Evolutionary conservation across 768 basidiomycete genomes (phyloP), one percentile per base, ranked within the genome.

Genomic region (Naganishia friedmannii): DNA sequence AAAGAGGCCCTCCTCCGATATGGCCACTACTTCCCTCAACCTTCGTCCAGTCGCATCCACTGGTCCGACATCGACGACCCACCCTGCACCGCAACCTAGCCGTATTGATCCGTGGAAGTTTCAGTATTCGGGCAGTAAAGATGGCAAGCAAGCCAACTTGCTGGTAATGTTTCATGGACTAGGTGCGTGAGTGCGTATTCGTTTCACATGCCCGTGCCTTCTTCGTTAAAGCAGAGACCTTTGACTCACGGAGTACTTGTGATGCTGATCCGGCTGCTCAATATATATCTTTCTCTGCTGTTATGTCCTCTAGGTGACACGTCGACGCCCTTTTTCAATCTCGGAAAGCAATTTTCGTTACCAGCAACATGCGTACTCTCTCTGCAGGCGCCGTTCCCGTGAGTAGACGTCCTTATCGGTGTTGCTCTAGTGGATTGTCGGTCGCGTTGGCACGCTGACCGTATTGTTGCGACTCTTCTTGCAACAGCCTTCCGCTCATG

Each of bases 121-220:
- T 58, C 70, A 75, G 26, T 80, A 79, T 56, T 17, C 65, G 10
- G 70, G 76, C 23, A 72, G 71, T 23, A 69, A 69, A 13, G 73
- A 76, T 67, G 79, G 79, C 17, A 72, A 73, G 42, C 76, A 79
- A 55, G 65, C 74, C 51, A 80, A 80, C 53, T 60, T 80, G 48
- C 42, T 80, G 31, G 78, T 80, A 68, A 76, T 80, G 76, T 75
- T 80, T 63, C 79, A 80, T 65, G 79, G 79, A 13, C 70, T 78
- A 29, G 79, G 79, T 80, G 57, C 65, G 75, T 72, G 12, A 51
- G 48, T 51, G 48, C 31, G 29, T 68, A 42, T 12, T 57, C 8
- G 2, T 19, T 57, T 31, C 29, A 9, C 6, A 8, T 57, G 19
- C 31, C 19, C 23, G 3, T 51, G 17, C 6, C 12, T 51, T 21